Base-by-base conservation (phyloP, 495 filamentous ascomycete genomes). In the Annulohypoxylon nitens region DNA sequence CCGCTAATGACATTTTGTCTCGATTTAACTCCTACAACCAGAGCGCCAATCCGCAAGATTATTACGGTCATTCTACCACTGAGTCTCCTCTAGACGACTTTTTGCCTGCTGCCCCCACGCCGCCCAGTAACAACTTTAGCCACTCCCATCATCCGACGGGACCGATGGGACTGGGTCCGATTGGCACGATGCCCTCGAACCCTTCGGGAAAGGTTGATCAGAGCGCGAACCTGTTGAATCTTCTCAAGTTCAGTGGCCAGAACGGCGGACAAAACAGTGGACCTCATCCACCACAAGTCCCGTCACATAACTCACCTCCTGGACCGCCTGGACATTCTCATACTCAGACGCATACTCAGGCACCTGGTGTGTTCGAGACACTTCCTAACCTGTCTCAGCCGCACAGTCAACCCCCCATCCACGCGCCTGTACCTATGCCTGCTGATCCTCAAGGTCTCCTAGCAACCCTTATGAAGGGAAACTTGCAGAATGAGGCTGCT, bases 211-310 rank as follows among this genome's bases (percentile, higher is more conserved):
- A 88, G 61, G 81, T 87, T 60, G 85, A 93, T 34, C 77, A 89
- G 84, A 83, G 90, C 85, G 60, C 89, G 81, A 93, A 91, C 76
- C 82, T 99, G 71, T 85, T 99, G 77, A 96, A 91, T 75, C 87
- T 99, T 45, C 87, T 99, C 57, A 94, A 94, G 82, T 97, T 94
- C 82, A 93, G 92, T 58, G 72, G 69, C 20, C 77, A 77, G 53
- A 67, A 33, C 12, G 57, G 61, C n/a, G 47, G 47, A 10, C 43
- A 47, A n/a, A 47, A 51, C 20, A 51, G 48, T 26, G 48, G 48
- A 26, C 8, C 10, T 26, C 50, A 54, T 11, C 11, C 12, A 9
- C 23, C 8, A 16, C 84, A 88, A 20, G 73, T 83, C 20, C 64
- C 59, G 25, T 64, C 66, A 7, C 73, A 75, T 30, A 58, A 25